Evolutionary conservation across 805 yeast genomes (phyloP), one percentile per base, ranked within the genome.

Genomic region (Ogataea sp.): DNA sequence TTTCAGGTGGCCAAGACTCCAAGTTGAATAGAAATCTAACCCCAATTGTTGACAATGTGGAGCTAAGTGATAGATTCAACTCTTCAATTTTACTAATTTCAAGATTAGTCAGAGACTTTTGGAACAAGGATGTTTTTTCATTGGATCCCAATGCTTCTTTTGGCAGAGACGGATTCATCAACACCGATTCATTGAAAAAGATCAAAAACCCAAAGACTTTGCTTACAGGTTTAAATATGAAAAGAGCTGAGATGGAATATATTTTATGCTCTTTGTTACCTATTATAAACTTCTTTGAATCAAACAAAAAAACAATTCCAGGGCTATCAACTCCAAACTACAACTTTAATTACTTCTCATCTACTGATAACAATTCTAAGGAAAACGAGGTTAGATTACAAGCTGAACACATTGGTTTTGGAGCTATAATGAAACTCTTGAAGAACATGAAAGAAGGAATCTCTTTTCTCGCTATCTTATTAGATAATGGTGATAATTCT

Each of bases 371-470:
- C 43, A 65, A 67, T 43, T 75, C 70, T 37, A 59, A 58, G 33
- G 61, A 59, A 32, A 41, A 64, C 32, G 90, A 83, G 47, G 77
- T 83, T 32, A 80, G 88, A 33, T 65, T 77, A 40, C 89, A 93
- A 59, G 95, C 96, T 1, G 98, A 93, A 56, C 88, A 86, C 51
- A 79, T 87, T 51, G 96, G 95, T 6, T 75, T 90, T 47, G 78
- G 80, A 21, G 78, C 96, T 0, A 63, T 93, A 29, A 68, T 85
- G 34, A 80, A 83, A 51, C 73, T 89, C 9, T 71, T 89, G 40
- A 76, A 74, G 39, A 78, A 86, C 6, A 78, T 87, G 60, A 85
- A 86, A 49, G 97, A 93, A 61, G 95, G 95, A 0, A 67, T 90
- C 25, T 87, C 97, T 2, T 93, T 93, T 56, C 65, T 93, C 45